A percentile compares a stretch with the other conserved stretches of the same genome.
Conservation (phyloP, 768 basidiomycete genomes). For the Rossbeevera mucosa region DNA sequence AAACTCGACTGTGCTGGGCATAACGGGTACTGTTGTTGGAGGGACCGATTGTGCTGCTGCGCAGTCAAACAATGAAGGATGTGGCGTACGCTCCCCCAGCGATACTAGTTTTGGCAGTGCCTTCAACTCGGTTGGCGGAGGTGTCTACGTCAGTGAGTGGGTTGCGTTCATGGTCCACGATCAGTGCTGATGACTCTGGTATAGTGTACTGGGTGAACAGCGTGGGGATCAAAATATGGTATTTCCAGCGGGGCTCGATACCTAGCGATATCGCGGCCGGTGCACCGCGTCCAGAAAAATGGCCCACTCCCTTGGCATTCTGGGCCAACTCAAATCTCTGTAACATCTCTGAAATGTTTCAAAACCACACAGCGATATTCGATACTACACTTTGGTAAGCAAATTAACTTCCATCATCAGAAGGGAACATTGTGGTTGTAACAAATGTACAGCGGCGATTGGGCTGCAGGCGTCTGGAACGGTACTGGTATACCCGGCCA, state of each 20-base stretch:
- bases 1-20: conserved; percentile 43
- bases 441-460: conserved; percentile 61
- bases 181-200: neutral
- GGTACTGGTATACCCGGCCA: conserved; percentile 75
- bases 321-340: conserved; percentile 71
- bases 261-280: conserved; percentile 74
- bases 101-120: conserved; percentile 72
- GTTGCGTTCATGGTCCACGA: neutral
- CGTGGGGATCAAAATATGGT: conserved; percentile 81
- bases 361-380: conserved; percentile 71
- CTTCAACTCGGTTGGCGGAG: conserved; percentile 83
- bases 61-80: conserved; percentile 73
- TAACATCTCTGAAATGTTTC: conserved; percentile 75
- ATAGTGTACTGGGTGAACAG: conserved; percentile 32
- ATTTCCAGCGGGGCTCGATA: conserved; percentile 70
- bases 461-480: conserved; percentile 82
- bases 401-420: conserved; percentile 5
- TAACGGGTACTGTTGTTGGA: conserved; percentile 62
- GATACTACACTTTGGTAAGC: conserved; percentile 78
- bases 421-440: conserved; percentile 4
- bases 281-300: conserved; percentile 66
- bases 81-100: conserved; percentile 64
- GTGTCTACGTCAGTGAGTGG: conserved; percentile 82
- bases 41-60: conserved; percentile 68
- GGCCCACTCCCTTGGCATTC: conserved; percentile 74